Conservation (phyloP, 129 eudicot species). For the Lactuca saligna region DNA sequence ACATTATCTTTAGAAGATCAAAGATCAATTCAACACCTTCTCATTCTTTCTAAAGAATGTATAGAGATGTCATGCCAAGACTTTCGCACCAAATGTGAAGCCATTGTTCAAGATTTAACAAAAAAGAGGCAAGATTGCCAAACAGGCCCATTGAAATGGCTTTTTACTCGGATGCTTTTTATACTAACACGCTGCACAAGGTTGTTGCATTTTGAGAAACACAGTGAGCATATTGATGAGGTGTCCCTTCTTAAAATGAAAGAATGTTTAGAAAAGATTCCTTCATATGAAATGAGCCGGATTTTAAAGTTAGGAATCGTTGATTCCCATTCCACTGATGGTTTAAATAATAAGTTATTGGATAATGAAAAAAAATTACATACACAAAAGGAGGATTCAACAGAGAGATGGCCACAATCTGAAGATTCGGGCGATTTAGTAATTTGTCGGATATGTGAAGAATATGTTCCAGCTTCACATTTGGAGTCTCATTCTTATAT, state of each 20-base stretch:
- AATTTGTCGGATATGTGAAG: constrained; percentile 92
- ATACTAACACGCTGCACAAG: constrained; percentile 90
- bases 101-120: constrained; percentile 72
- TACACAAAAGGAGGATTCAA: constrained; percentile 25
- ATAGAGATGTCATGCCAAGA: constrained; percentile 56
- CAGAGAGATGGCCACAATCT: constrained; percentile 25
- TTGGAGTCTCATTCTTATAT: constrained; percentile 83
- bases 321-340: constrained; percentile 38
- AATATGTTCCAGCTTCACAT: constrained; percentile 65
- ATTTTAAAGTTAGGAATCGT: constrained; percentile 44
- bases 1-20: constrained; percentile 44
- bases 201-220: constrained; percentile 77
- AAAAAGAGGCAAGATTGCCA: constrained; percentile 62
- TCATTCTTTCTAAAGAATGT: constrained; percentile 56
- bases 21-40: constrained; percentile 52
- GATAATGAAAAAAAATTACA: constrained; percentile 32
- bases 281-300: constrained; percentile 73
- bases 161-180: constrained; percentile 74
- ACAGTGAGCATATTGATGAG: constrained; percentile 61
- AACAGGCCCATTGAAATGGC: constrained; percentile 60
- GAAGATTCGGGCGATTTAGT: constrained; percentile 45
- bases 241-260: constrained; percentile 55
- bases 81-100: constrained; percentile 71
- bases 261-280: constrained; percentile 71
- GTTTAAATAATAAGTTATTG: constrained; percentile 20